Evolutionary conservation across 306 rosid genomes (phyloP).

Genomic region (Vigna trinervia): DNA sequence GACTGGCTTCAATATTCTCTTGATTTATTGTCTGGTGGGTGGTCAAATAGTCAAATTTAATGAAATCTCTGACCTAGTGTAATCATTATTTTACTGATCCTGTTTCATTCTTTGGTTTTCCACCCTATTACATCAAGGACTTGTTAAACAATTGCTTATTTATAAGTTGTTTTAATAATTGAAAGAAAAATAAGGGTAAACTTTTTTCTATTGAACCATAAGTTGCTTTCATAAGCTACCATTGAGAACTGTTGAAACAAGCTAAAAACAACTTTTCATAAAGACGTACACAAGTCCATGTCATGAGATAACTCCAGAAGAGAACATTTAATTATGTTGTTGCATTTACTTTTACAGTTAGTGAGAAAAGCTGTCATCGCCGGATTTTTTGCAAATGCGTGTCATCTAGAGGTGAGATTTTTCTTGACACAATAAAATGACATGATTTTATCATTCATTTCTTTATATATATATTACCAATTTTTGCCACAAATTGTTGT

Average conservation of each 20-base stretch:
- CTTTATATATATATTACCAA: background rate
- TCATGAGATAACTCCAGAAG: background rate
- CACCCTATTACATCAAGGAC: background rate
- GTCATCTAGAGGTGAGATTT: slow-evolving; percentile 73
- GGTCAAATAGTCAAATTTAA: slow-evolving; percentile 14
- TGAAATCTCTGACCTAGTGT: background rate
- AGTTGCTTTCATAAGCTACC: background rate
- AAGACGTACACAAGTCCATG: background rate
- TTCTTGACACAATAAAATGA: slow-evolving; percentile 26
- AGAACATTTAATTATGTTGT: background rate
- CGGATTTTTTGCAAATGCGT: slow-evolving; percentile 84
- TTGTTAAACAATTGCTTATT: background rate
- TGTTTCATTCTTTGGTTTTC: slow-evolving; percentile 14
- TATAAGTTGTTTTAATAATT: background rate
- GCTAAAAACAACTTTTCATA: background rate
- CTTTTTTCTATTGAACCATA: background rate
- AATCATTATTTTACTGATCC: slow-evolving; percentile 8
- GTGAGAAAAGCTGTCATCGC: slow-evolving; percentile 82
- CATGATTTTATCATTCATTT: slow-evolving; percentile 30
- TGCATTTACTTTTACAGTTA: slow-evolving; percentile 53
- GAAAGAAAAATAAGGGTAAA: background rate
- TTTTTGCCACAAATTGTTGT: slow-evolving; percentile 1
- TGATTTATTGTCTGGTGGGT: slow-evolving; percentile 26
- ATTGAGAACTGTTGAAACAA: background rate
- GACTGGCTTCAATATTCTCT: slow-evolving; percentile 16